These are phyloP conservation scores for Tillandsia fasciculata DNA, from an alignment of 176 grass and related monocot genomes.

Conservation along the genomic window DNA sequence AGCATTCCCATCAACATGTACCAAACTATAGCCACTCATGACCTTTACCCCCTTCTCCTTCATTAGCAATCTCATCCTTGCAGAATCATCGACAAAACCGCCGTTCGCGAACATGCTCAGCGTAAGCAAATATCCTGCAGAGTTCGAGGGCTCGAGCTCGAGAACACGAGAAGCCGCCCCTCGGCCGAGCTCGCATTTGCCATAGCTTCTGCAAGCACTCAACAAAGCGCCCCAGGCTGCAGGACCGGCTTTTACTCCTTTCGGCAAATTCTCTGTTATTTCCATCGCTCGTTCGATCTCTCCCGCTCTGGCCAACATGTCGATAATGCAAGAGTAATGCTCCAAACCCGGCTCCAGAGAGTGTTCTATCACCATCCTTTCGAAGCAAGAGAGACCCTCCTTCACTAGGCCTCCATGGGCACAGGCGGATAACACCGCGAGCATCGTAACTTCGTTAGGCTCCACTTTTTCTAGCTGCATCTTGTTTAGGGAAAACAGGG, in stretches of 20 bases:
- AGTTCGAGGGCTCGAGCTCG: conserved; percentile 41
- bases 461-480: conserved; percentile 23
- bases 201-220: conserved; percentile 37
- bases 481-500: conserved; percentile 15
- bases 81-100: conserved; percentile 2
- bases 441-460: conserved; percentile 32
- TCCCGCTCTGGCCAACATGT: conserved; percentile 44
- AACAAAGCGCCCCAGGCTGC: conserved; percentile 46
- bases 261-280: conserved; percentile 21
- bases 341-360: conserved; percentile 15
- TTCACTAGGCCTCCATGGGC: conserved; percentile 40
- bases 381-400: conserved; percentile 29
- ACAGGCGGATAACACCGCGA: conserved; percentile 34
- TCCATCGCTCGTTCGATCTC: conserved; percentile 23
- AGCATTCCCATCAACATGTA: conserved; percentile 7
- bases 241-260: conserved; percentile 2
- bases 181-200: conserved; percentile 2
- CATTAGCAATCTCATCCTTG: conserved; percentile 14
- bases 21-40: conserved; percentile 25
- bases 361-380: conserved; percentile 22
- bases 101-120: conserved; percentile 7
- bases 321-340: conserved; percentile 36
- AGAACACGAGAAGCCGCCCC: conserved; percentile 26
- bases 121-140: conserved; percentile 36
- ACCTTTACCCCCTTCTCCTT: conserved; percentile 36